phyloP scores from a whole-genome alignment of 192 early-diverging fungal genomes.

The Backusella sp. region DNA sequence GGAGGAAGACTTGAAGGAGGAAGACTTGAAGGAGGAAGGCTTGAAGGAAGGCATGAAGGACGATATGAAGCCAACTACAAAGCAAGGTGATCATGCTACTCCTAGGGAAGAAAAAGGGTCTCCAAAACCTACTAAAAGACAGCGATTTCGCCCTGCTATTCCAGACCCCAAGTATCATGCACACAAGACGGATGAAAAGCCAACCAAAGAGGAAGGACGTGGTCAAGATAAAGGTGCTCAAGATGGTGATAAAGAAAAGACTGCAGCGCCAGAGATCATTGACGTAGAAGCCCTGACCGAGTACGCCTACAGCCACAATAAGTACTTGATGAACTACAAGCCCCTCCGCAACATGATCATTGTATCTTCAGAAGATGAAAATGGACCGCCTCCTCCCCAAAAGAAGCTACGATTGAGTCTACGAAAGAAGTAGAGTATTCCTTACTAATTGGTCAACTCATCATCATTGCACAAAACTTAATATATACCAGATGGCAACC shows the following conservation, averaged over 20 bases:
- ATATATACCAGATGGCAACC: neutral
- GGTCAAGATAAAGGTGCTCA: neutral
- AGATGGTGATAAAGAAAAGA: neutral
- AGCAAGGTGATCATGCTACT: neutral
- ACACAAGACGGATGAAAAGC: neutral
- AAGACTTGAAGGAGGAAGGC: neutral
- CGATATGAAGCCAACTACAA: too few species aligned
- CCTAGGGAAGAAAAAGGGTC: neutral
- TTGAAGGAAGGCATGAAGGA: too few species aligned
- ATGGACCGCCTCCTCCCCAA: neutral
- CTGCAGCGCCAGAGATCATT: neutral
- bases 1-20: neutral
- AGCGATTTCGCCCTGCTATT: neutral
- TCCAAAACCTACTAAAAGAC: neutral
- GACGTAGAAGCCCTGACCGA: neutral
- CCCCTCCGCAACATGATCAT: neutral
- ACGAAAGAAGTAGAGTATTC: neutral
- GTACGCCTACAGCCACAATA: neutral
- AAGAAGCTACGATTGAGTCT: neutral
- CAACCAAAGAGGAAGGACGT: neutral
- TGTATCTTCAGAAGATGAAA: neutral
- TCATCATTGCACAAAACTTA: neutral
- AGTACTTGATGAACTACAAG: neutral
- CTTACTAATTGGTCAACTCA: neutral
- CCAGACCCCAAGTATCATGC: neutral